These are phyloP conservation scores for Cajanus cajan DNA, from an alignment of 306 rosid species.

Conservation along the genomic window DNA sequence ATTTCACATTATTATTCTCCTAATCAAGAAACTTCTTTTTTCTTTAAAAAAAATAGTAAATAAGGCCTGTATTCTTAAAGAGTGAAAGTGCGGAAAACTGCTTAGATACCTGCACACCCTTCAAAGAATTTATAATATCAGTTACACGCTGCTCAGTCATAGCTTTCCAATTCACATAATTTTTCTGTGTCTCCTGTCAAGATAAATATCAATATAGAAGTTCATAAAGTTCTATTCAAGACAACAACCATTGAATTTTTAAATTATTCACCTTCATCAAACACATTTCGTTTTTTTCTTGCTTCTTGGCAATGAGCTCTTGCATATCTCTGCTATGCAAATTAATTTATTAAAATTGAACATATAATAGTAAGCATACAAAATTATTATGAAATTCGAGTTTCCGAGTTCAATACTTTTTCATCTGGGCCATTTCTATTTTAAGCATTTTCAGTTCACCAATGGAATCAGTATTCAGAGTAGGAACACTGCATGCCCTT, in stretches of 20 bases:
- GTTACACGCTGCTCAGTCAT: constrained; percentile 45
- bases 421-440: constrained; percentile 54
- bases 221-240: constrained; percentile 1
- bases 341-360: constrained; percentile 11
- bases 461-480: constrained; percentile 36
- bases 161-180: constrained; percentile 48
- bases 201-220: constrained; percentile 1
- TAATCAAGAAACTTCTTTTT: too few species aligned
- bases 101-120: constrained; percentile 58
- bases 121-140: constrained; percentile 48
- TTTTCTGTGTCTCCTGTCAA: constrained; percentile 42
- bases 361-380: neutral
- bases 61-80: too few species aligned
- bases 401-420: constrained; percentile 42
- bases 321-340: constrained; percentile 56
- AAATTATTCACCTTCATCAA: constrained; percentile 46
- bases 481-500: constrained; percentile 12
- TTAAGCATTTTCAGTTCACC: constrained; percentile 54
- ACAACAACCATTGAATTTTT: neutral
- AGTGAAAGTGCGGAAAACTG: neutral
- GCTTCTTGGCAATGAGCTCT: constrained; percentile 45
- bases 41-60: too few species aligned
- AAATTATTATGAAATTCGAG: neutral
- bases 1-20: neutral
- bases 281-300: constrained; percentile 32